Evolutionary conservation across 192 early-diverging fungal genomes (phyloP).

Genomic region (Spinellus fusiger): DNA sequence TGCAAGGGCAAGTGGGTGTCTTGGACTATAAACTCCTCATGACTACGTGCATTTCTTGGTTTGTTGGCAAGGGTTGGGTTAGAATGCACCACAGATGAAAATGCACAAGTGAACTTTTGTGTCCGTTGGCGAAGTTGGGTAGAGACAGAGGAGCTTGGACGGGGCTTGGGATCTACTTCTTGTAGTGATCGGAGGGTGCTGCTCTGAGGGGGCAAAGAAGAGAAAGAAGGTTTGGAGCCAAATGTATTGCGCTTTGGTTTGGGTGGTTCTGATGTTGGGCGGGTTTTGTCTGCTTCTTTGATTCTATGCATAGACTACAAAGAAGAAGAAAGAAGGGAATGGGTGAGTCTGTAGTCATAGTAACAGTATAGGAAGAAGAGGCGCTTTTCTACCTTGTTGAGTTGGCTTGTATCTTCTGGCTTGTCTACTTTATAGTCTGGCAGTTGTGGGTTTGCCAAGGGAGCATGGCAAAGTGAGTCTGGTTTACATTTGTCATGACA

Average conservation of each 20-base stretch:
- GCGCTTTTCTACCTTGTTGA: not conserved
- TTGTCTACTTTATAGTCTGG: not conserved
- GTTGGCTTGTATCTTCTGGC: too few relatives aligned
- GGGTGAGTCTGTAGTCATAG: too few relatives aligned
- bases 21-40: not conserved
- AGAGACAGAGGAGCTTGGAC: constrained; percentile 10
- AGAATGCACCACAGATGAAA: not conserved
- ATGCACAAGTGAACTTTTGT: not conserved
- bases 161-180: not conserved
- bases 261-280: constrained; percentile 2
- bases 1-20: not conserved
- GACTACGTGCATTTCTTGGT: not conserved
- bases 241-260: not conserved
- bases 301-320: not conserved
- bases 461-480: not conserved
- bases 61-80: not conserved
- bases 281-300: not conserved
- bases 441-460: not conserved
- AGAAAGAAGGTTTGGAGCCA: not conserved
- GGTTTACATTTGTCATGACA: constrained; percentile 33
- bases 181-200: not conserved
- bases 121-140: constrained; percentile 10
- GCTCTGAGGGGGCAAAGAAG: not conserved
- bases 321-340: too few relatives aligned
- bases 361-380: not conserved